Evolutionary conservation across 2,329 filamentous ascomycete genomes (phyloP).

Genomic region (Aspergillus udagawae): DNA sequence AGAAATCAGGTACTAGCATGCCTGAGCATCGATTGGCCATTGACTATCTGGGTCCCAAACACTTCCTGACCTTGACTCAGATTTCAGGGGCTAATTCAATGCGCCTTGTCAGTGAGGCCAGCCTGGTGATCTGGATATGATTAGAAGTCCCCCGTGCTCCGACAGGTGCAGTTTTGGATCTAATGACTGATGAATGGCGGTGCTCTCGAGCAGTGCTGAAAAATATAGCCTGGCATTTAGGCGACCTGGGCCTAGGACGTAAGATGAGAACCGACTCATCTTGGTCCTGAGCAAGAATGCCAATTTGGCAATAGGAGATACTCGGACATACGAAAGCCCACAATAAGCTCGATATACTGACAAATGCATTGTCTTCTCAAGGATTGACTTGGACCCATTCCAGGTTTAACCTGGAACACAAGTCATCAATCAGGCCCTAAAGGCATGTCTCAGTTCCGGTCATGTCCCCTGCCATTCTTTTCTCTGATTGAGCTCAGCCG

Average conservation of each 20-base stretch:
- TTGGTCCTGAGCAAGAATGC: background rate
- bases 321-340: background rate
- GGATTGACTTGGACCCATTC: background rate
- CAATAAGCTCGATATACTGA: background rate
- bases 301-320: background rate
- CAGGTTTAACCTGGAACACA: background rate
- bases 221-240: no score
- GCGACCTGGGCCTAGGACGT: no score
- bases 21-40: background rate
- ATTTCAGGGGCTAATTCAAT: background rate
- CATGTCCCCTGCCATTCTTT: background rate
- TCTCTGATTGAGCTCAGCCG: background rate
- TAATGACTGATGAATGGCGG: background rate
- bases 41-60: background rate
- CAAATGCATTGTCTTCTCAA: background rate
- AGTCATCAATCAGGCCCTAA: background rate
- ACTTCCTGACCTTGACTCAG: background rate
- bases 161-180: background rate
- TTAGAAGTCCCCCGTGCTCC: background rate
- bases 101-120: background rate
- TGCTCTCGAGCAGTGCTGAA: background rate
- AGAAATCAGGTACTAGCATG: background rate
- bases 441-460: background rate
- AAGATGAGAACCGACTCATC: background rate
- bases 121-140: background rate